Evolutionary conservation across 2,329 filamentous ascomycete species (phyloP).

Genomic region (Diaporthe vexans): DNA sequence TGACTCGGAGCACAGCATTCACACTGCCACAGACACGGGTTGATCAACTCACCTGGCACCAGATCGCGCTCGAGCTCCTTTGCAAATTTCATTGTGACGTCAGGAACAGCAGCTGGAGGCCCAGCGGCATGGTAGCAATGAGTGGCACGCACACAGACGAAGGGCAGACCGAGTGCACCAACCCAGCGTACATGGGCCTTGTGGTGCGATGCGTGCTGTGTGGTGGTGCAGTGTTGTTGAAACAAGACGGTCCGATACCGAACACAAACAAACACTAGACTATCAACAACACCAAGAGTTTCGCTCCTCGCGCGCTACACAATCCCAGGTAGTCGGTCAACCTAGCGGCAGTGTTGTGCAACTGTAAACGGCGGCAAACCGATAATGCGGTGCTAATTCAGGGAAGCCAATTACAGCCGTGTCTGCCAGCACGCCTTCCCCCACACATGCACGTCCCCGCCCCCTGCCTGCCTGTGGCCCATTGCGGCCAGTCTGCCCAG

Average conservation of each 20-base stretch:
- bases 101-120: constrained; percentile 38
- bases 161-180: background rate
- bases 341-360: background rate
- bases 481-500: constrained; percentile 9
- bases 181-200: background rate
- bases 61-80: constrained; percentile 89
- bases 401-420: constrained; percentile 14
- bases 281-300: background rate
- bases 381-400: background rate
- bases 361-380: constrained; percentile 24
- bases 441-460: constrained; percentile 11
- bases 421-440: constrained; percentile 17
- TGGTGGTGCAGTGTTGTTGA: background rate
- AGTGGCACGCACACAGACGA: constrained; percentile 23
- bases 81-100: constrained; percentile 72
- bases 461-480: background rate
- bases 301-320: background rate
- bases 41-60: constrained; percentile 75
- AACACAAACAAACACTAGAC: constrained; percentile 22
- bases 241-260: constrained; percentile 5
- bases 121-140: constrained; percentile 10
- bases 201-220: background rate
- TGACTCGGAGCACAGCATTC: background rate
- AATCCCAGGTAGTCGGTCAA: background rate
- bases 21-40: background rate